These are phyloP conservation scores for Amanita pseudoporphyria DNA, from an alignment of 768 basidiomycete genomes.

Conservation along the genomic window DNA sequence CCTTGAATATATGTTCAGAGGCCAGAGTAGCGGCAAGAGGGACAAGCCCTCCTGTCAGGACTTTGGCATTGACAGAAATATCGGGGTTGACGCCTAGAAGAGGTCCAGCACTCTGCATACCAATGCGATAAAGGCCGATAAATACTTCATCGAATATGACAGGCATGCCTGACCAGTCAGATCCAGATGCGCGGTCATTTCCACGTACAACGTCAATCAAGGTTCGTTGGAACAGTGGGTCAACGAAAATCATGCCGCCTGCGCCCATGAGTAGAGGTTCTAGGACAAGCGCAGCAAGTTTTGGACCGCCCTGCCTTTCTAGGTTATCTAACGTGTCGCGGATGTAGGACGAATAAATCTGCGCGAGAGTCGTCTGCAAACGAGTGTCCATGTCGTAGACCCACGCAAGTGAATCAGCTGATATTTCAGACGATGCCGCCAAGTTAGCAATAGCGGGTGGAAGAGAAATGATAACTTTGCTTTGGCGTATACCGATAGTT, in stretches of 20 bases:
- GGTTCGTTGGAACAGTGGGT: constrained; percentile 90
- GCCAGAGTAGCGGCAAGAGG: constrained; percentile 85
- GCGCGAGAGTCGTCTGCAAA: constrained; percentile 49
- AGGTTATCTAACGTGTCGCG: constrained; percentile 38
- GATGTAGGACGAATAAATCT: constrained; percentile 54
- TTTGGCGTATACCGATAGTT: constrained; percentile 57
- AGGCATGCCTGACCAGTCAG: constrained; percentile 61
- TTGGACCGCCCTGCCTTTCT: constrained; percentile 27
- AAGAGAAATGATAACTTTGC: constrained; percentile 41
- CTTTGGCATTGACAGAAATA: constrained; percentile 87
- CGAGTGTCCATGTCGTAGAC: constrained; percentile 67
- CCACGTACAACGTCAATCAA: constrained; percentile 74
- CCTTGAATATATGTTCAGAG: constrained; percentile 65
- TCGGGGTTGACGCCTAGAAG: constrained; percentile 74
- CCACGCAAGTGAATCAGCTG: constrained; percentile 38
- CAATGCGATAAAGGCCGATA: constrained; percentile 83
- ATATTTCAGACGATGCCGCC: constrained; percentile 17
- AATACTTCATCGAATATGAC: constrained; percentile 97
- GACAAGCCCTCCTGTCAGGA: constrained; percentile 86
- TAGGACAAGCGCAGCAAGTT: constrained; percentile 69
- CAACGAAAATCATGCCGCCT: constrained; percentile 95
- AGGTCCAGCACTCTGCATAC: constrained; percentile 51
- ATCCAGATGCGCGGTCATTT: constrained; percentile 10
- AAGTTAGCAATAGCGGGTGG: constrained; percentile 37
- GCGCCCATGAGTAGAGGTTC: constrained; percentile 94